These are phyloP conservation scores for Phaeosphaeriaceae sp. DNA, from an alignment of 2,329 filamentous ascomycete species.

Conservation along the genomic window DNA sequence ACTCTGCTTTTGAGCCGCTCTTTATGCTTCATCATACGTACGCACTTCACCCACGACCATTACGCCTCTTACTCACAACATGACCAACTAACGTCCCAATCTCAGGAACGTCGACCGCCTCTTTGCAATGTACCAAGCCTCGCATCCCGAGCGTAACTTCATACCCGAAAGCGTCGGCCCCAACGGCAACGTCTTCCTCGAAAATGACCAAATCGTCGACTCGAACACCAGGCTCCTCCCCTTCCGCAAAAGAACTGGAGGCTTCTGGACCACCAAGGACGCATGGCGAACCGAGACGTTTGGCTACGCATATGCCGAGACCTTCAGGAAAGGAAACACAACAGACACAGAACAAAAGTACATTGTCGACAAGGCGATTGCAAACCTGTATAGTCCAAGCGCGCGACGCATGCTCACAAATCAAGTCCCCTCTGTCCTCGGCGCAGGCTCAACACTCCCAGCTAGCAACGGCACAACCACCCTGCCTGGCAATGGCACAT, in stretches of 20 bases:
- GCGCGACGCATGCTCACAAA: conserved; percentile 7
- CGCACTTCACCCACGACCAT: conserved; percentile 4
- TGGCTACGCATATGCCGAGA: conserved; percentile 46
- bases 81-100: neutral
- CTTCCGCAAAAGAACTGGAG: conserved; percentile 29
- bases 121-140: conserved; percentile 77
- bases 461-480: conserved; percentile 5
- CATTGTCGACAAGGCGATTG: conserved; percentile 20
- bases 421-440: neutral
- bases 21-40: conserved; percentile 50
- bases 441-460: neutral
- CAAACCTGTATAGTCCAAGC: conserved; percentile 31
- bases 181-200: conserved; percentile 48
- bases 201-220: conserved; percentile 51
- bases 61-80: neutral
- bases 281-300: conserved; percentile 31
- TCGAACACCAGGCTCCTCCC: conserved; percentile 53
- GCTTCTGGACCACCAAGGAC: conserved; percentile 41
- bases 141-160: conserved; percentile 73
- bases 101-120: conserved; percentile 44
- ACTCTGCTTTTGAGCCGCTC: conserved; percentile 79
- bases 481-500: conserved; percentile 14
- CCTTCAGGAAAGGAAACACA: conserved; percentile 31
- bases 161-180: conserved; percentile 49
- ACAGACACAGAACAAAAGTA: conserved; percentile 16